These are phyloP conservation scores for Eucalyptus microcorys DNA, from an alignment of 345 rosid species.

Conservation along the genomic window DNA sequence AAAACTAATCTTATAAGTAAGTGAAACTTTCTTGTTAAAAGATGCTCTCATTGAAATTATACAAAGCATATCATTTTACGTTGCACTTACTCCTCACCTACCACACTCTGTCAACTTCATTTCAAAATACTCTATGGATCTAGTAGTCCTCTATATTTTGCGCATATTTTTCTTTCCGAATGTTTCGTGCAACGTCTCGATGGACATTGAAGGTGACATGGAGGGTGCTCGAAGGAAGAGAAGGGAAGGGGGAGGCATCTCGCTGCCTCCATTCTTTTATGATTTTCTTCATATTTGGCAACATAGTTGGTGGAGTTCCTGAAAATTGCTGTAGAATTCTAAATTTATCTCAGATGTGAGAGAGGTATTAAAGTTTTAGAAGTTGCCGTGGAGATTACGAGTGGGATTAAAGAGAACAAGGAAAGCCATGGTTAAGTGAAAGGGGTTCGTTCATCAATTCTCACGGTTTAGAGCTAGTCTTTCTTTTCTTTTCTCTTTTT, in stretches of 20 bases:
- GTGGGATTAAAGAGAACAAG: not conserved
- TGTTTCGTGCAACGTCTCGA: not conserved
- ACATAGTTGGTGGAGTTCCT: not conserved
- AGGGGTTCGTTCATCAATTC: not conserved
- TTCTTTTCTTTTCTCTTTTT: no score
- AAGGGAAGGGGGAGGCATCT: conserved; percentile 52
- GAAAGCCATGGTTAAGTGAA: not conserved
- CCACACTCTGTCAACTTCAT: no score
- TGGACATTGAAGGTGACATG: conserved; percentile 58
- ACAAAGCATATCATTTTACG: no score
- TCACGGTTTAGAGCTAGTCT: not conserved
- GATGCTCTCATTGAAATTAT: no score
- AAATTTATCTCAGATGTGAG: not conserved
- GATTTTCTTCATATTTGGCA: not conserved
- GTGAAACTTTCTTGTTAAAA: no score
- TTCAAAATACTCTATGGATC: conserved; percentile 45
- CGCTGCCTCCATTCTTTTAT: conserved; percentile 23
- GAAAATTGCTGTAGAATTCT: not conserved
- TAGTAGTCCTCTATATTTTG: not conserved
- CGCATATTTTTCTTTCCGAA: not conserved
- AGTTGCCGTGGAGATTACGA: not conserved
- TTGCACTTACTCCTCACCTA: no score
- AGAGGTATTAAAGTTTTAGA: not conserved
- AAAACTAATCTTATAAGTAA: no score
- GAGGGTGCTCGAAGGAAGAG: conserved; percentile 25